A percentile compares a stretch with the other conserved stretches of the same genome.
These are phyloP conservation scores for Porpolomopsis calyptriformis DNA, from an alignment of 768 basidiomycete species.

Conservation along the genomic window DNA sequence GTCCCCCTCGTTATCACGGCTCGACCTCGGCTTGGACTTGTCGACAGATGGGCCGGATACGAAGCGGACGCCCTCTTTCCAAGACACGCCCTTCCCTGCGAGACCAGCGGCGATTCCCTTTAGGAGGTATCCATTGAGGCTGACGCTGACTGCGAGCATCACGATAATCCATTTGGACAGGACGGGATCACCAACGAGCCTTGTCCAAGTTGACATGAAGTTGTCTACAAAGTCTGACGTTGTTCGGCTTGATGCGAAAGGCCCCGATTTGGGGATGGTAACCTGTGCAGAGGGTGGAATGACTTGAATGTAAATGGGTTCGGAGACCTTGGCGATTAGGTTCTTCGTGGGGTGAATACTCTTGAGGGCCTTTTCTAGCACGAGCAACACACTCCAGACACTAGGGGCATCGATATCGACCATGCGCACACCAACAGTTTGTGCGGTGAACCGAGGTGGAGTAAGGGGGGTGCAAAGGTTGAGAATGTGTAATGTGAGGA, in stretches of 20 bases:
- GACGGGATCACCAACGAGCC: constrained; percentile 87
- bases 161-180: constrained; percentile 93
- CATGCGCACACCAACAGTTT: constrained; percentile 30
- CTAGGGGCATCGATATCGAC: constrained; percentile 63
- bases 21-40: constrained; percentile 8
- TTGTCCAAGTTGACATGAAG: constrained; percentile 87
- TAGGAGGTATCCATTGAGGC: constrained; percentile 86
- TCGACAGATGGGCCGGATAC: constrained; percentile 8
- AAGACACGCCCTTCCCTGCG: constrained; percentile 19
- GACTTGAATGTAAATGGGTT: constrained; percentile 49
- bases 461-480: constrained; percentile 91
- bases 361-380: constrained; percentile 34
- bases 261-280: constrained; percentile 33
- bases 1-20: not conserved
- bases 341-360: constrained; percentile 19
- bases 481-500: constrained; percentile 82
- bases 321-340: constrained; percentile 49
- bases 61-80: constrained; percentile 18
- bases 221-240: constrained; percentile 57
- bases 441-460: constrained; percentile 33
- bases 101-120: constrained; percentile 68
- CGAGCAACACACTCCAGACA: constrained; percentile 46
- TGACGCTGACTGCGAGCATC: constrained; percentile 73
- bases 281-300: constrained; percentile 42
- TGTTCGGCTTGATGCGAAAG: constrained; percentile 15